Evolutionary conservation across 2,329 filamentous ascomycete genomes (phyloP).

Genomic region (Scedosporium boydii): DNA sequence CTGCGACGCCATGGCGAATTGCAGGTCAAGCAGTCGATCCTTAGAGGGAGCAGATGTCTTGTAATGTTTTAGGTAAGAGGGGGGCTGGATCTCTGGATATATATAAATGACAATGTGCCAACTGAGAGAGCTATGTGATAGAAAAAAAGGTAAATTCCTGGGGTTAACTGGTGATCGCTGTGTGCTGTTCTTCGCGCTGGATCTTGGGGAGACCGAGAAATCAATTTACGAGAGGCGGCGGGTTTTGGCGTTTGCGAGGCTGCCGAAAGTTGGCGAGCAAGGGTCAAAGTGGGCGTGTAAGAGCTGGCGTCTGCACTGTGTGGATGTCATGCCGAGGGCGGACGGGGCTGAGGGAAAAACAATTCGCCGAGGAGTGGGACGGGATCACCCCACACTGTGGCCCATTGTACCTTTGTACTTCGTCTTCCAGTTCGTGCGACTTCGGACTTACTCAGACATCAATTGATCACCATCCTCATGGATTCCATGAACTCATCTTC

Average conservation of each 20-base stretch:
- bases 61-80: not conserved
- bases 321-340: not conserved
- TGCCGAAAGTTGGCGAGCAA: constrained; percentile 2
- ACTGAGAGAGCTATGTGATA: not conserved
- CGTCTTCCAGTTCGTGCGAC: too few relatives aligned
- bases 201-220: not conserved
- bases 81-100: not conserved
- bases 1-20: constrained; percentile 34
- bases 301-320: not conserved
- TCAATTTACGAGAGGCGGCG: not conserved
- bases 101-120: not conserved
- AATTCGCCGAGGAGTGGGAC: too few relatives aligned
- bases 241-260: constrained; percentile 1
- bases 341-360: not conserved
- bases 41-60: not conserved
- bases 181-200: not conserved
- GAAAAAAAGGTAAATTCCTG: not conserved
- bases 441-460: too few relatives aligned
- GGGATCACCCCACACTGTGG: too few relatives aligned
- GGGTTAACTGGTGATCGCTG: not conserved
- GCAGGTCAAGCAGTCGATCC: not conserved
- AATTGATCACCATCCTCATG: too few relatives aligned
- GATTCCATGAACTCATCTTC: too few relatives aligned
- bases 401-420: too few relatives aligned
- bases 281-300: not conserved